Evolutionary conservation across 1,284 basidiomycete genomes (phyloP).

Genomic region (Papiliotrema fonsecae): DNA sequence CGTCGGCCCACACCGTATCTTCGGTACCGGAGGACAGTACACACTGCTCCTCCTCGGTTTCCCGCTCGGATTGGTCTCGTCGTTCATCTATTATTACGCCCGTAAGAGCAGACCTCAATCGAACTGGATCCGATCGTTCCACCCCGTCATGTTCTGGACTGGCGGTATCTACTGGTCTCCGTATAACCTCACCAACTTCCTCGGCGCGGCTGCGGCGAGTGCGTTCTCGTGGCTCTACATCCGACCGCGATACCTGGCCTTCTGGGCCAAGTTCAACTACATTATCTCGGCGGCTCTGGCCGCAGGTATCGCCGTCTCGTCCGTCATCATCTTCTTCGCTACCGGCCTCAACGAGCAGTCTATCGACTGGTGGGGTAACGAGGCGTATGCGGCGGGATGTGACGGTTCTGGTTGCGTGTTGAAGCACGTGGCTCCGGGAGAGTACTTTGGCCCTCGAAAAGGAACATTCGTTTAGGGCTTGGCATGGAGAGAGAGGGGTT

Average conservation of each 20-base stretch:
- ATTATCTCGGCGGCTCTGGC: conserved; percentile 39
- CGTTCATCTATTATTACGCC: conserved; percentile 77
- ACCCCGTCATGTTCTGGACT: conserved; percentile 8
- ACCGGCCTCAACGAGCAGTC: conserved; percentile 7
- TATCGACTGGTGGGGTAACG: conserved; percentile 24
- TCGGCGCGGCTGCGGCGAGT: conserved; percentile 18
- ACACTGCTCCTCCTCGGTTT: conserved; percentile 61
- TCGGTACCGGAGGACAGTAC: conserved; percentile 61
- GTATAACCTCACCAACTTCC: conserved; percentile 38
- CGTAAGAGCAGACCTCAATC: too few relatives aligned
- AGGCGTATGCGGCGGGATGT: conserved; percentile 6
- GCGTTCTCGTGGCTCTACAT: conserved; percentile 35
- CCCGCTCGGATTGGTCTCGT: conserved; percentile 63
- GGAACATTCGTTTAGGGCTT: too few relatives aligned
- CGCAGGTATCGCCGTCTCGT: conserved; percentile 38
- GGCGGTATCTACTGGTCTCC: conserved; percentile 15
- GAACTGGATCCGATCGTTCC: conserved; percentile 7
- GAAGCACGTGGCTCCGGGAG: conserved; percentile 6
- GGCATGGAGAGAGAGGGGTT: too few relatives aligned
- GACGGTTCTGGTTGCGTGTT: conserved; percentile 11
- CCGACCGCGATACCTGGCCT: conserved; percentile 27
- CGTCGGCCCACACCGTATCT: conserved; percentile 61
- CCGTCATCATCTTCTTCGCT: conserved; percentile 38
- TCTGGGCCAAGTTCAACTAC: conserved; percentile 43
- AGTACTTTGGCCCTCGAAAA: conserved; percentile 21